Base-by-base conservation (phyloP, 306 rosid genomes). In the Glycyrrhiza uralensis region DNA sequence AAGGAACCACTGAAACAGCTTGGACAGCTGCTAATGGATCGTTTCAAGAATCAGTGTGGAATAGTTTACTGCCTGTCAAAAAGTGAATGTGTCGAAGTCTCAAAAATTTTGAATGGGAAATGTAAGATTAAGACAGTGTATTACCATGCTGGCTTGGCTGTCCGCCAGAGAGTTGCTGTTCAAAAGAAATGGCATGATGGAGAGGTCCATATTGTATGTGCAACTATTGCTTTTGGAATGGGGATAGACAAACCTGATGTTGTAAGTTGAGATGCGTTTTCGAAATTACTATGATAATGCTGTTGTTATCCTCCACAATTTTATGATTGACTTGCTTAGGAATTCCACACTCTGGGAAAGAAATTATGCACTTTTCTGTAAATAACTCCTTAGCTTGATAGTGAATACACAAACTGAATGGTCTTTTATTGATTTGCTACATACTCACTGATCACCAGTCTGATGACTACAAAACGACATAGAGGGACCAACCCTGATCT, bases 151-250 rank as follows among this genome's bases (percentile, higher is more conserved):
- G 96, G 98, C 62, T 82, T 89, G 79, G 87, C 86, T 46, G 87
- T 88, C 62, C 87, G 86, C 29, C 98, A 89, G 71, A 89, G 97
- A 86, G 91, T 91, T 77, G 45, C 87, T 42, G 97, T 87, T 39
- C 98, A 94, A 77, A 91, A 79, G 82, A 91, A 85, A 76, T 94
- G 98, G 98, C 86, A 91, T 36, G 81, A 77, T 4, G 97, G 98
- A 66, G 92, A 91, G 81, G 86, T 90, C 68, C 95, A 89, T 49
- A 71, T 94, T 32, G 97, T 92, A 46, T 94, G 97, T 50, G 97
- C 97, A 42, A 91, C 97, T 58, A 94, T 94, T 83, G 97, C 98
- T 80, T 94, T 94, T 82, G 98, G 98, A 58, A 94, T 94, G 97
- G 98, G 98, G 75, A 94, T 94, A 82, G 98, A 91, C 91, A 94